A percentile compares a stretch with the other conserved stretches of the same genome.
Conservation (phyloP, 148 eudicot species). For the Camellia lanceoleosa region DNA sequence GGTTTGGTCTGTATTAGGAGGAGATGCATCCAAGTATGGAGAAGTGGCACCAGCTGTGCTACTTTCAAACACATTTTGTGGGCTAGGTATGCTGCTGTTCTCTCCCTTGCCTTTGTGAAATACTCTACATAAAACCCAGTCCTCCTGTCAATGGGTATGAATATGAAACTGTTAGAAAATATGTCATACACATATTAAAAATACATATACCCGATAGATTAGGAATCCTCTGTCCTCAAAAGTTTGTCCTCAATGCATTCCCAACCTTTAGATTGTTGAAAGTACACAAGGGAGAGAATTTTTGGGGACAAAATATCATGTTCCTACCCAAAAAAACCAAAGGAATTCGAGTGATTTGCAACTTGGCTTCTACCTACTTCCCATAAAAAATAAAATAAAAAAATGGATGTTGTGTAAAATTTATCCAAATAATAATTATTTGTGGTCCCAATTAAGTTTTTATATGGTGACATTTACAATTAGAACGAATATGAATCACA, state of each 20-base stretch:
- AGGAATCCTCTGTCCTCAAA: no score
- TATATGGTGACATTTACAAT: no score
- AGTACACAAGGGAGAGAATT: no score
- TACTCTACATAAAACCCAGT: slow-evolving; percentile 96
- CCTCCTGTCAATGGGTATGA: slow-evolving; percentile 55
- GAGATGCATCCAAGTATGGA: slow-evolving; percentile 28
- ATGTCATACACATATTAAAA: neutral
- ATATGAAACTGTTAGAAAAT: slow-evolving; percentile 9
- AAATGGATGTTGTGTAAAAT: no score
- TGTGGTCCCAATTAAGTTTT: no score
- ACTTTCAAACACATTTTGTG: slow-evolving; percentile 31
- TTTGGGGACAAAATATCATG: no score
- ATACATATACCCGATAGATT: no score
- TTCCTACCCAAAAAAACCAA: neutral
- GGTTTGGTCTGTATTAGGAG: slow-evolving; percentile 27
- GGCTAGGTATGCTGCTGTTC: slow-evolving; percentile 30
- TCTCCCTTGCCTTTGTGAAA: slow-evolving; percentile 72
- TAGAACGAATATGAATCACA: no score
- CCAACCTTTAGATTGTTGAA: no score
- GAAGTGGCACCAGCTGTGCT: slow-evolving; percentile 27
- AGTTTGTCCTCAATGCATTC: no score
- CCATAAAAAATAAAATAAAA: neutral
- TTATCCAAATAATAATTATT: no score
- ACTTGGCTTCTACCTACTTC: no score
- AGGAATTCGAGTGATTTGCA: neutral